A percentile compares a stretch with the other conserved stretches of the same genome.
phyloP scores from a whole-genome alignment of 1,284 basidiomycete genomes.

The Sporisorium graminicola region DNA sequence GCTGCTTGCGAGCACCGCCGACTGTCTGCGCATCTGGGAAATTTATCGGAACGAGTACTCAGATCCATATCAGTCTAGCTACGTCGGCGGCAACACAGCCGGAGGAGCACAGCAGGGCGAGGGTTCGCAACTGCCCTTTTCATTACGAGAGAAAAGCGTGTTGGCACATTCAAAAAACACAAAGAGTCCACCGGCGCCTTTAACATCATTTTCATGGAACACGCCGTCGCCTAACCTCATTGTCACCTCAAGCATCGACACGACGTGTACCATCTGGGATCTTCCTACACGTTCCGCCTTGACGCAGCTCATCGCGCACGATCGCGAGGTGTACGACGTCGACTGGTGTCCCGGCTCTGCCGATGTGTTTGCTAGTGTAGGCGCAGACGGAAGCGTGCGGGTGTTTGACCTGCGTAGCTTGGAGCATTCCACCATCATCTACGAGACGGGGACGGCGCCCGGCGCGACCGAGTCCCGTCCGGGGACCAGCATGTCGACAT shows the following conservation, averaged over 20 bases:
- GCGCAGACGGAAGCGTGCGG: conserved; percentile 94
- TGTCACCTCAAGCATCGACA: conserved; percentile 75
- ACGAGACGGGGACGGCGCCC: conserved; percentile 75
- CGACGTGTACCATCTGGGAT: conserved; percentile 78
- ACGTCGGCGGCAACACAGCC: conserved; percentile 42
- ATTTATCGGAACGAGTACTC: conserved; percentile 55
- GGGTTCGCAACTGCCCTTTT: conserved; percentile 43
- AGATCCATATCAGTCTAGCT: conserved; percentile 50
- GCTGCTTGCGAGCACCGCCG: conserved; percentile 66
- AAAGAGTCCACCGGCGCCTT: conserved; percentile 65
- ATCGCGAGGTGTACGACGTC: conserved; percentile 96
- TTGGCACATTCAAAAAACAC: conserved; percentile 66
- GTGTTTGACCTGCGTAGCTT: conserved; percentile 96
- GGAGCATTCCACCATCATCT: conserved; percentile 98
- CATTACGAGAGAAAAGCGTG: conserved; percentile 66
- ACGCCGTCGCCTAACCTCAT: conserved; percentile 68
- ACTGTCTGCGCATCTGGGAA: conserved; percentile 68
- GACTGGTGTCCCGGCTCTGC: conserved; percentile 98
- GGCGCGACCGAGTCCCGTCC: conserved; percentile 49
- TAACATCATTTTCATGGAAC: conserved; percentile 69
- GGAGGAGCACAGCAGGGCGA: conserved; percentile 22
- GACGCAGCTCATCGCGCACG: conserved; percentile 90
- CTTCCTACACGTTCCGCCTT: conserved; percentile 94
- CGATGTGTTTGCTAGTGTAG: conserved; percentile 98
- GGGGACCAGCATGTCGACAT: conserved; percentile 53